Evolutionary conservation across 1,139 yeast genomes (phyloP).

Genomic region (Zygosaccharomyces pseudobailii): DNA sequence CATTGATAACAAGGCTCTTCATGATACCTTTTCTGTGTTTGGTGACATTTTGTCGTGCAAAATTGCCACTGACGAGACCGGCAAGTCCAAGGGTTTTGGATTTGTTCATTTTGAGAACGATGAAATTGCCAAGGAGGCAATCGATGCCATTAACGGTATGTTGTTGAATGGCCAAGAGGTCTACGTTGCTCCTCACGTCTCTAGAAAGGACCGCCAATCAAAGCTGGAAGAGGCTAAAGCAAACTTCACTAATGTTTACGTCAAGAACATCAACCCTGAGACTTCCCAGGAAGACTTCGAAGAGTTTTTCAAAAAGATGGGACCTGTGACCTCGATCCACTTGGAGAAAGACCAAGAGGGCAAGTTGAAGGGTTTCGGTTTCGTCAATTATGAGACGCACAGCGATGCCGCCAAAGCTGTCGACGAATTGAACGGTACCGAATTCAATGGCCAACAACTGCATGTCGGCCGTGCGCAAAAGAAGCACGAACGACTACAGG

Average conservation of each 20-base stretch:
- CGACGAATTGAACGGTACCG: constrained; percentile 85
- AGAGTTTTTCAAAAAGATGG: constrained; percentile 67
- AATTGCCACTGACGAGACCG: constrained; percentile 92
- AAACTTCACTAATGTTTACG: constrained; percentile 91
- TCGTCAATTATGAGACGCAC: constrained; percentile 85
- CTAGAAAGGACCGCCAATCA: constrained; percentile 93
- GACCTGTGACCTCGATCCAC: constrained; percentile 79
- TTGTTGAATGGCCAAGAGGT: constrained; percentile 95
- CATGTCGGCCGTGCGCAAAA: constrained; percentile 99
- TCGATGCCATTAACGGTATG: constrained; percentile 98
- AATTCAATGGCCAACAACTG: constrained; percentile 76
- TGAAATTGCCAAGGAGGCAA: constrained; percentile 92
- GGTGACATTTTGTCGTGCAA: constrained; percentile 96
- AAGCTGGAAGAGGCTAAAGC: constrained; percentile 89
- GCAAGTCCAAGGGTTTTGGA: constrained; percentile 94
- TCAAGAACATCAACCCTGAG: constrained; percentile 79
- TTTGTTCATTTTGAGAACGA: constrained; percentile 94
- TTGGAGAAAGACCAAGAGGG: constrained; percentile 82
- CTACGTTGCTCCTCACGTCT: constrained; percentile 89
- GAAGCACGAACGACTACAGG: constrained; percentile 97
- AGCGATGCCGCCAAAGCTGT: constrained; percentile 88
- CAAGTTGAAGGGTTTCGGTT: constrained; percentile 93
- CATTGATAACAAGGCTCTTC: constrained; percentile 97
- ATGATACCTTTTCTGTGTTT: constrained; percentile 95
- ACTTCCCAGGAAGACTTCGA: constrained; percentile 69